Conservation (phyloP, 1,139 yeast genomes). For the Protomyces lactucae-debilis region DNA sequence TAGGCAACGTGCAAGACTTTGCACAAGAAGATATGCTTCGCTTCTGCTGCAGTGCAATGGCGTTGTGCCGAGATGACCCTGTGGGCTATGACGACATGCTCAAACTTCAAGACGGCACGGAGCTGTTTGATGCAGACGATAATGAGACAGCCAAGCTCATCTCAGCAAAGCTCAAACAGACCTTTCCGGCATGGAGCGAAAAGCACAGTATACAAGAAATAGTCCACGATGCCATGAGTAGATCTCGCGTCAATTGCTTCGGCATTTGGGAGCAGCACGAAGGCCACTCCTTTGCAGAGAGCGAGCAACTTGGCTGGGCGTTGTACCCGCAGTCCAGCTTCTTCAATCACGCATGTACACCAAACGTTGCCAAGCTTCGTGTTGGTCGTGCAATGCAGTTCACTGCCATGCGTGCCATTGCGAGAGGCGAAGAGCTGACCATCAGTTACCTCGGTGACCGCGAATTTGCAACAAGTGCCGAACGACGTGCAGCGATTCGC, state of each 20-base stretch:
- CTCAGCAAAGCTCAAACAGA: conserved; percentile 37
- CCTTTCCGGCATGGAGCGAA: background rate
- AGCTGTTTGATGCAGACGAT: conserved; percentile 36
- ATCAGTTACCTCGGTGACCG: conserved; percentile 25
- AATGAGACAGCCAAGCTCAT: conserved; percentile 26
- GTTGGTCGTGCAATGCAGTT: conserved; percentile 38
- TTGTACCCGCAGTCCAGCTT: conserved; percentile 64
- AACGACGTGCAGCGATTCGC: conserved; percentile 2
- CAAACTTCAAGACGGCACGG: conserved; percentile 39
- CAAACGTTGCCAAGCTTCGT: conserved; percentile 46
- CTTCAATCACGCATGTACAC: conserved; percentile 61
- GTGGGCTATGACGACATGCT: conserved; percentile 38
- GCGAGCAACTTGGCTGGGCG: conserved; percentile 64
- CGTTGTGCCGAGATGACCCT: conserved; percentile 42
- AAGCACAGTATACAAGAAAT: background rate
- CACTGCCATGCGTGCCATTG: conserved; percentile 2
- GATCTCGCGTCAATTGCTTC: conserved; percentile 67
- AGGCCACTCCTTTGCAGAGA: conserved; percentile 38
- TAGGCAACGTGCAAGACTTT: background rate
- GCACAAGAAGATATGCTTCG: conserved; percentile 45
- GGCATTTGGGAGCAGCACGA: conserved; percentile 57
- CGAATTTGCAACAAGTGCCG: background rate
- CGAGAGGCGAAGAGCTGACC: conserved; percentile 17
- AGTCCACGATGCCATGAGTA: conserved; percentile 53
- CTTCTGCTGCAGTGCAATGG: conserved; percentile 52